Base-by-base conservation (phyloP, 2,329 filamentous ascomycete species). In the Colletotrichum zoysiae region DNA sequence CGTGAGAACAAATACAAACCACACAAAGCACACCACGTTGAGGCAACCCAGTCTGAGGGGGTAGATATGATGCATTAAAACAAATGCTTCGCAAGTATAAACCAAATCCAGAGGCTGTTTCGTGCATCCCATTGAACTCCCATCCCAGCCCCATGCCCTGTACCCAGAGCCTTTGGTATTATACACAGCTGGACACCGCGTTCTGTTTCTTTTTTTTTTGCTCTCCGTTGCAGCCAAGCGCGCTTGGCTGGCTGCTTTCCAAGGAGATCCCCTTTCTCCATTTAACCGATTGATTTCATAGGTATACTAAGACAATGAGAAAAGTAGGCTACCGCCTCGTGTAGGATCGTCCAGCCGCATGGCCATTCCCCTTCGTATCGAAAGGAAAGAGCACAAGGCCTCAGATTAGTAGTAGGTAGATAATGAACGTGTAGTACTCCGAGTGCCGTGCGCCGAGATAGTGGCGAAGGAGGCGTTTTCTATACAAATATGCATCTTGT, bases 41-140 rank as follows among this genome's bases (percentile, higher is more conserved):
- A 63, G 48, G n/a, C 14, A 48, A 53, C 26, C 26, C 12, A n/a
- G 26, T 53, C 6, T 51, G 14, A 20, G 26, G 51, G 55, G 38
- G 48, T 50, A 65, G 48, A 57, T 51, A 23, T 8, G 33, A 50
- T 44, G 67, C 50, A 48, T 48, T 11, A 35, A 70, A 57, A 7
- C 65, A 18, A 16, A 16, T 42, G 18, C 50, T 46, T 62, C 50
- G 38, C 5, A 38, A 18, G n/a, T 48, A 35, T 12, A 26, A 26
- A 9, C 26, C 20, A 33, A 62, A 58, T 30, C 35, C 42, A 58
- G 33, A 61, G 33, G 11, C 14, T 35, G 42, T 56, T 44, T 50
- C 30, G 40, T 42, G 18, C 33, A 53, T 50, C 64, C 69, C 65
- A 26, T 55, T 53, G 48, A 71, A 71, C 69, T 71, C 69, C 69